Percentiles rank a stretch among this genome's conserved stretches.
These are phyloP conservation scores for Oemleria cerasiformis DNA, from an alignment of 306 rosid species.

Conservation along the genomic window DNA sequence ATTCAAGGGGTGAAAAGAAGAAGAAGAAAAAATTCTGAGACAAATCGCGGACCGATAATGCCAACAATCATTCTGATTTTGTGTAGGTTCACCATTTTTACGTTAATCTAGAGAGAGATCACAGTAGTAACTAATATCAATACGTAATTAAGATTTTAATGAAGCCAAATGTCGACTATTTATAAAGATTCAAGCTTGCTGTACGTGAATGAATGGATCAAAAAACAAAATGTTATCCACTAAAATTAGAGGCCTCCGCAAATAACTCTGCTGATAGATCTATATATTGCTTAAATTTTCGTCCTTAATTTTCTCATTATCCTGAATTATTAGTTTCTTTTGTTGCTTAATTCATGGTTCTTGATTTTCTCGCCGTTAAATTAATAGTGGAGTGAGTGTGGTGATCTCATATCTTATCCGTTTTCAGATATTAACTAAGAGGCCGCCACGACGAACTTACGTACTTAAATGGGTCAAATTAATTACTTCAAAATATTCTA, in stretches of 20 bases:
- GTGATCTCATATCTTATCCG: neutral
- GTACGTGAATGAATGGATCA: neutral
- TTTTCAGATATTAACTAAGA: neutral
- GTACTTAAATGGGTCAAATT: too few relatives aligned
- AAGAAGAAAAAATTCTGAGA: neutral
- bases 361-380: neutral
- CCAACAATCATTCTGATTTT: conserved; percentile 38
- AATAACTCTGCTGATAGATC: neutral
- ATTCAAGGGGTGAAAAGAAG: neutral
- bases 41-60: conserved; percentile 40
- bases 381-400: neutral
- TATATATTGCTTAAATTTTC: neutral
- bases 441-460: neutral
- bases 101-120: neutral
- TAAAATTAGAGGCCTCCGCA: neutral
- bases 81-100: conserved; percentile 14
- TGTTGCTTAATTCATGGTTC: neutral
- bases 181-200: neutral
- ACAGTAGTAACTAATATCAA: neutral
- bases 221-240: neutral
- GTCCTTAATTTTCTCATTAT: neutral
- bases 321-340: neutral
- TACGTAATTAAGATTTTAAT: neutral
- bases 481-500: too few relatives aligned
- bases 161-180: neutral